Base-by-base conservation (phyloP, 2,329 filamentous ascomycete genomes). In the Pseudopyrenochaeta lycopersici region DNA sequence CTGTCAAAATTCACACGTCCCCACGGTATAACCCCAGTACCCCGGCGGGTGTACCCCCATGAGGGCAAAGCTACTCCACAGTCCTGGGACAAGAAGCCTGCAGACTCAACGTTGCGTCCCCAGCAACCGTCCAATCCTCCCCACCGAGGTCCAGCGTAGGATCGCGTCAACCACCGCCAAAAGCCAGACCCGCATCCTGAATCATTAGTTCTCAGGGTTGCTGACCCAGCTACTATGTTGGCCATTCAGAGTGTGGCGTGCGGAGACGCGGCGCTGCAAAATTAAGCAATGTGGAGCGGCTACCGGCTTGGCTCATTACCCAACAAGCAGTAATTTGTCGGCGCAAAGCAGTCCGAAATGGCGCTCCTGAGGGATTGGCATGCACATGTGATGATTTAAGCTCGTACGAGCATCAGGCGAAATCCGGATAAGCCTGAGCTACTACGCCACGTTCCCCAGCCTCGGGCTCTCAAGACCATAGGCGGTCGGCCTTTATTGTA, bases 251-350 rank as follows among this genome's bases (percentile, higher is more conserved):
- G 46, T 54, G 61, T 50, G 54, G 62, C 62, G 57, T 55, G 60
- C 54, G 41, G 52, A 58, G 52, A 49, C 48, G 44, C 53, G 50
- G 49, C 23, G 38, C 45, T 40, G 49, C 42, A 62, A 48, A 44
- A 54, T 58, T 43, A 64, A 64, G 60, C 56, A 55, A 46, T 66
- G 63, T 62, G 62, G 60, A 63, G 55, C 54, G 50, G 57, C 58
- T 54, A 58, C 56, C 18, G 17, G 45, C 67, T 68, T 66, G 64
- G 68, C 64, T 53, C 45, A 32, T 56, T 51, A 43, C 52, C 23
- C 58, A 41, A 33, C 21, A 49, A 44, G 36, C n/a, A 56, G 53
- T 50, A 55, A 52, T 47, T 42, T 40, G 46, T 56, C 66, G 66
- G 66, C 56, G 23, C 48, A 68, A 62, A 54, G 52, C 50, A 44